These are phyloP conservation scores for Symbiodinium natans DNA, from an alignment of 73 alveolate species.

Conservation along the genomic window DNA sequence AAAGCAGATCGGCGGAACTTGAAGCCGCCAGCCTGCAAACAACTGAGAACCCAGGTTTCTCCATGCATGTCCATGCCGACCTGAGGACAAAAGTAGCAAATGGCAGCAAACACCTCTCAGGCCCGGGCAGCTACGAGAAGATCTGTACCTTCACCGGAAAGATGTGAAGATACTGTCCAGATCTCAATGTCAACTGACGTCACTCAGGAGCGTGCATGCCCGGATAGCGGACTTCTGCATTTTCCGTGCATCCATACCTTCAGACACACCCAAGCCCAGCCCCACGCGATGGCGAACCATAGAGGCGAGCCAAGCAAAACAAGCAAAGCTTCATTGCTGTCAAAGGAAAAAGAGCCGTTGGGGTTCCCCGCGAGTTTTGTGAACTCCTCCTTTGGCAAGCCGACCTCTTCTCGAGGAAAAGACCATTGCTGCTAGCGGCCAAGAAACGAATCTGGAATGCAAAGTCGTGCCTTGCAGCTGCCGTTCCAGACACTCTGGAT, in stretches of 20 bases:
- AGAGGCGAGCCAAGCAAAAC: too few species aligned
- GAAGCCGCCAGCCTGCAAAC: conserved; percentile 54
- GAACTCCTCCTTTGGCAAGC: conserved; percentile 50
- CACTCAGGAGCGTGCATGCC: conserved; percentile 9
- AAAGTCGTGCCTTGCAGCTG: conserved; percentile 72
- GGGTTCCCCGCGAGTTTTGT: conserved; percentile 14
- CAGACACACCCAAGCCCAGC: not conserved
- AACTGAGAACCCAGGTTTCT: not conserved
- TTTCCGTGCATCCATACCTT: conserved; percentile 77
- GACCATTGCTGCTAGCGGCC: too few species aligned
- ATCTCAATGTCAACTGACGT: not conserved
- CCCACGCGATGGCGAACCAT: too few species aligned
- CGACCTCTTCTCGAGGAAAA: not conserved
- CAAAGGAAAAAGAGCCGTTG: too few species aligned
- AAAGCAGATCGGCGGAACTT: conserved; percentile 79
- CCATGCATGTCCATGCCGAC: not conserved
- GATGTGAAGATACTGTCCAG: not conserved
- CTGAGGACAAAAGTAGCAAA: not conserved
- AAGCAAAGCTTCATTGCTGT: too few species aligned
- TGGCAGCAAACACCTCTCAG: conserved; percentile 12
- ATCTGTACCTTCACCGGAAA: conserved; percentile 39
- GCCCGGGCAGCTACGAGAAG: conserved; percentile 33
- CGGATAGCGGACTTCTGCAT: conserved; percentile 89
- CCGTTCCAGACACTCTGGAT: conserved; percentile 35
- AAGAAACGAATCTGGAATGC: too few species aligned